These are phyloP conservation scores for Litchi chinensis DNA, from an alignment of 345 rosid species.

Conservation along the genomic window DNA sequence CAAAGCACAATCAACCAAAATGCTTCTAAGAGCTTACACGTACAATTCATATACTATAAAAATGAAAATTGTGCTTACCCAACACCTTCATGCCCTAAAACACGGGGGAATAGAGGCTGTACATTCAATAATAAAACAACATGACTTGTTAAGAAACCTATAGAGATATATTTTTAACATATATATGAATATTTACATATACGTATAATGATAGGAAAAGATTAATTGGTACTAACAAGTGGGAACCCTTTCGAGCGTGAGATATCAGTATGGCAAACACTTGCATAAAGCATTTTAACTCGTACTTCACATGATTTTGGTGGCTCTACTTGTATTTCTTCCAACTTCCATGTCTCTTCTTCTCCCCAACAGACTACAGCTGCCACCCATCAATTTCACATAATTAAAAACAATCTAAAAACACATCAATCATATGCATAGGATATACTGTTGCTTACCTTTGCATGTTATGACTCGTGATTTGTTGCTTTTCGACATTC, in stretches of 20 bases:
- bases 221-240: slow-evolving; percentile 16
- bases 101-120: slow-evolving; percentile 63
- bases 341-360: slow-evolving; percentile 50
- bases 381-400: slow-evolving; percentile 13
- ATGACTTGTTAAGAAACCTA: no score
- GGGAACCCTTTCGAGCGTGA: slow-evolving; percentile 33
- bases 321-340: slow-evolving; percentile 65
- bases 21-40: no score
- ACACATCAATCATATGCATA: background rate
- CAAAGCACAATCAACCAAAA: background rate
- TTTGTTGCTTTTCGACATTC: slow-evolving; percentile 7
- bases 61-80: slow-evolving; percentile 45
- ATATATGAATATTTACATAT: no score
- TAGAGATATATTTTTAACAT: no score
- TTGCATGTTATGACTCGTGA: slow-evolving; percentile 19
- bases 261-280: slow-evolving; percentile 66
- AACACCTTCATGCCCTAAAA: slow-evolving; percentile 82
- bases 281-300: slow-evolving; percentile 60
- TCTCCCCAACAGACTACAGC: slow-evolving; percentile 60
- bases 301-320: slow-evolving; percentile 65
- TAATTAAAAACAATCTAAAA: background rate
- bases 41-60: no score
- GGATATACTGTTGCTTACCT: slow-evolving; percentile 9
- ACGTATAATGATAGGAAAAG: background rate
- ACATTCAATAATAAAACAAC: background rate